Conservation (phyloP, 352 stramenopile species). For the Globisporangium spinosum region DNA sequence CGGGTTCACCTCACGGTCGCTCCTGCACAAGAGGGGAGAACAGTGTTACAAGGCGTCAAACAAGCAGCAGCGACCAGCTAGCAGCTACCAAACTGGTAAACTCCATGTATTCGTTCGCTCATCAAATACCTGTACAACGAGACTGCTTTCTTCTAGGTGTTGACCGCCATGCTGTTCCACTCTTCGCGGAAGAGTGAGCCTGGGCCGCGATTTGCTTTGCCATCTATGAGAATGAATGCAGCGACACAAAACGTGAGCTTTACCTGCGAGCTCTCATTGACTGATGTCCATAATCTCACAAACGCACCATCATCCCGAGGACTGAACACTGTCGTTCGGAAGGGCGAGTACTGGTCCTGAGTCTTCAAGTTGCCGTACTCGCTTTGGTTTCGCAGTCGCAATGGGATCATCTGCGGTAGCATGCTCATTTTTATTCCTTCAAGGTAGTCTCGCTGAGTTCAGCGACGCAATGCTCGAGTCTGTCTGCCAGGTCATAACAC, state of each 20-base stretch:
- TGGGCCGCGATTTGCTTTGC: constrained; percentile 25
- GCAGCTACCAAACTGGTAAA: background rate
- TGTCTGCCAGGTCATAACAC: background rate
- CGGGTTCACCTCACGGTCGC: constrained; percentile 47
- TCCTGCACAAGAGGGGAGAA: constrained; percentile 19
- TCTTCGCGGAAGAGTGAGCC: constrained; percentile 38
- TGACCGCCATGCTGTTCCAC: constrained; percentile 40
- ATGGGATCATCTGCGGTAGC: constrained; percentile 35
- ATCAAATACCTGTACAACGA: constrained; percentile 26
- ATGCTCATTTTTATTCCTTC: constrained; percentile 3
- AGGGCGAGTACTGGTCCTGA: constrained; percentile 46
- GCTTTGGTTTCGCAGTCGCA: constrained; percentile 41
- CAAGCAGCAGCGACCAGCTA: background rate
- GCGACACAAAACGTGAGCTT: background rate
- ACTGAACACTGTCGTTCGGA: constrained; percentile 47
- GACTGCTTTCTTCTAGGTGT: constrained; percentile 21
- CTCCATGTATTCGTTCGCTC: background rate
- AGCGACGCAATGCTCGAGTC: background rate
- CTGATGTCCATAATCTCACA: background rate
- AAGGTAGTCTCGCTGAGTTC: background rate
- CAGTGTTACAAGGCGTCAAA: background rate
- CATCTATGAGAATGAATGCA: constrained; percentile 5
- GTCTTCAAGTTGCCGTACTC: constrained; percentile 25
- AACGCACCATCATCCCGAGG: constrained; percentile 19
- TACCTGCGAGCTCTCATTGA: background rate